Base-by-base conservation (phyloP, 139 green algal genomes). In the Chlorella sp. region DNA sequence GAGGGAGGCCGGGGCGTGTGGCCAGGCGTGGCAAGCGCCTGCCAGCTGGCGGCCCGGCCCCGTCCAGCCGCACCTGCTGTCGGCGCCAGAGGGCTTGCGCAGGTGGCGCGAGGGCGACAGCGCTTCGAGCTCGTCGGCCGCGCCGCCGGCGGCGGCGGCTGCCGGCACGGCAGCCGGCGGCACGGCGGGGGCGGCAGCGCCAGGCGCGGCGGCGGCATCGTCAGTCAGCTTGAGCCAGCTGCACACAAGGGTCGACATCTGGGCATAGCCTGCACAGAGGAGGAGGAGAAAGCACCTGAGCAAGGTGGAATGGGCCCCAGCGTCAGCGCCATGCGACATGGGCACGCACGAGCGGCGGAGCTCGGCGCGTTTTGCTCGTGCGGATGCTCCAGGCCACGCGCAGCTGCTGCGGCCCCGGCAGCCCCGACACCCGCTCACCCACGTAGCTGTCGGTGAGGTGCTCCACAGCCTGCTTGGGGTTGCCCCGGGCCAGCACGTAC, bases 171-270 rank as follows among this genome's bases (percentile, higher is more conserved):
- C 43, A 6, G 7, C 29, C 5, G 12, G 43, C n/a, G 36, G 21
- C 8, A 19, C 15, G 21, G 35, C 12, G 25, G 25, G 46, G 8
- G 51, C 31, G 4, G 67, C 43, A 2, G 41, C 43, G 40, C 14
- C 40, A 40, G 29, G 33, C 15, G 45, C 29, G 17, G 27, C 33
- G 14, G 27, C 42, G 17, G 72, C 64, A 41, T 59, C 64, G 27
- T 86, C 75, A 6, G 60, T 61, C 56, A 86, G 74, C 25, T 62
- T 45, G 9, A 89, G 75, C 86, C 83, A 91, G 36, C 80, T 74
- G 75, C 81, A 87, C 40, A 88, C 84, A 46, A 93, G 74, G 63
- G 69, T 87, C 36, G 86, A 86, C 88, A 93, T 92, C 51, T 92
- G 88, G 23, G 84, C 88, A 66, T 91, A 93, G 17, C 89, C 89